Base-by-base conservation (phyloP, 2,329 filamentous ascomycete species). In the Stemphylium lycopersici region DNA sequence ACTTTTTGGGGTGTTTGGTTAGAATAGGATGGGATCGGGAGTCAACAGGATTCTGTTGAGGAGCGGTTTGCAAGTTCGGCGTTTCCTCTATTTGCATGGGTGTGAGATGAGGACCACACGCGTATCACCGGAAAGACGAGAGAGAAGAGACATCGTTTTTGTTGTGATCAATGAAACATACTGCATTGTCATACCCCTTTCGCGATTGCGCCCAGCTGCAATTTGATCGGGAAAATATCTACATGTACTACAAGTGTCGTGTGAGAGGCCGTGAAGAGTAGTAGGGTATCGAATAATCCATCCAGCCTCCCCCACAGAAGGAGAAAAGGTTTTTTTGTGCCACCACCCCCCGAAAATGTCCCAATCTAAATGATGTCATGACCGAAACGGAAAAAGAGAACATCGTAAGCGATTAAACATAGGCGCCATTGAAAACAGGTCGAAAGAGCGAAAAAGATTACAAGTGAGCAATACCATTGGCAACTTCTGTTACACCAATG, bases 381-480 rank as follows among this genome's bases (percentile, higher is more conserved):
- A 57, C 41, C 56, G 50, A 42, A 53, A 65, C 51, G 16, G 48
- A 58, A 52, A 42, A 15, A 36, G 38, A 37, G 6, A 15, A 26
- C 32, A 31, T 26, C 29, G 12, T 31, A 15, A 50, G 40, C 16
- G 26, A 43, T 34, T 46, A 52, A 42, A 52, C 43, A 22, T 41
- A 31, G 34, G 57, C 55, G 59, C 58, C 53, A 11, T 29, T 11
- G n/a, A 43, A 29, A 52, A 51, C 37, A 37, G 50, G 29, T 55
- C 11, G n/a, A 48, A 52, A 36, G 48, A 51, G 50, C 50, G 20
- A 5, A 18, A 56, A 55, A 39, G 48, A 56, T 61, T 72, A 74
- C 59, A 74, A 65, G 49, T 72, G 69, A 37, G 72, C 62, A 47
- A 65, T 60, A 49, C 69, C 68, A 43, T 68, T 71, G 26, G 59